phyloP scores from a whole-genome alignment of 2,329 filamentous ascomycete species.

The Botrytis hyacinthi region DNA sequence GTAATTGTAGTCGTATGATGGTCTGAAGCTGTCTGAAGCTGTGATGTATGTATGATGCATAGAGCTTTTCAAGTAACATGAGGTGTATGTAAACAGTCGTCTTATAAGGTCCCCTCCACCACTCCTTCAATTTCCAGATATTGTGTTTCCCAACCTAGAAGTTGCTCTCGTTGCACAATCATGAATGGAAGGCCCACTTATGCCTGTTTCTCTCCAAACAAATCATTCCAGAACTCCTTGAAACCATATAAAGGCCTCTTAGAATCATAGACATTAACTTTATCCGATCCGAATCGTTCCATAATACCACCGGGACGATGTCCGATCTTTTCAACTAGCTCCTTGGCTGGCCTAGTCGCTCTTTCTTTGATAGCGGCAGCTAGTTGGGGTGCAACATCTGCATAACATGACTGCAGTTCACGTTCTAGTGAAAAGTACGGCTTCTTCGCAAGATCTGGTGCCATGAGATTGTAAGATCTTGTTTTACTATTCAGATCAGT shows the following conservation, averaged over 20 bases:
- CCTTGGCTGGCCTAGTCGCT: conserved; percentile 49
- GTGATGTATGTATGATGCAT: background rate
- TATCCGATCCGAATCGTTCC: conserved; percentile 55
- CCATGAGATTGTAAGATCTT: conserved; percentile 91
- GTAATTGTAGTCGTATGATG: background rate
- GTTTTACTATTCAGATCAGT: conserved; percentile 75
- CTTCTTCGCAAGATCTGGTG: conserved; percentile 87
- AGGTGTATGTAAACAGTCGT: background rate
- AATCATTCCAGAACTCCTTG: conserved; percentile 83
- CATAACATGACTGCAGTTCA: conserved; percentile 78
- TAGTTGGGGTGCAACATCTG: conserved; percentile 77
- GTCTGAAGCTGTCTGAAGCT: background rate
- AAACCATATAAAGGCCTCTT: conserved; percentile 77
- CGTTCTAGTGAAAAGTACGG: conserved; percentile 83
- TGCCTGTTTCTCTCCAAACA: conserved; percentile 47
- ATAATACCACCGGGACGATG: conserved; percentile 54
- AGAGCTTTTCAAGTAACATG: background rate
- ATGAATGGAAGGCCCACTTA: background rate
- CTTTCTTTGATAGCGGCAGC: conserved; percentile 70
- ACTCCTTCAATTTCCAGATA: background rate
- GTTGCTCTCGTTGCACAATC: too few relatives aligned
- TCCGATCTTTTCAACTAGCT: conserved; percentile 44
- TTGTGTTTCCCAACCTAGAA: background rate
- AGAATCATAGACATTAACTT: conserved; percentile 69
- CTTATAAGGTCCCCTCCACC: background rate